Conservation (phyloP, 345 rosid species). For the Eucalyptus cloeziana region DNA sequence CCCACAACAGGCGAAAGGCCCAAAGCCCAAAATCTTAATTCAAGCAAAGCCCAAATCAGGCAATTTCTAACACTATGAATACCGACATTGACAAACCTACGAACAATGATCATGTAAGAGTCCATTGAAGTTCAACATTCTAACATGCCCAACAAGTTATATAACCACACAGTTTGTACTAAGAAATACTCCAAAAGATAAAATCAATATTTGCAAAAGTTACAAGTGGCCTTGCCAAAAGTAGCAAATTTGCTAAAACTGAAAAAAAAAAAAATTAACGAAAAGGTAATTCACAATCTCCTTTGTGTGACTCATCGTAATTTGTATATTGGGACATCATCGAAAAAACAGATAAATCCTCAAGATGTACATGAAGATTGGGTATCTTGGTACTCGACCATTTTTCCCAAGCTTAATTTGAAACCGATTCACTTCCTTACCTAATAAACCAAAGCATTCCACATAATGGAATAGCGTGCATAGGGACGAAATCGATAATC, state of each 20-base stretch:
- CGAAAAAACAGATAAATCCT: neutral
- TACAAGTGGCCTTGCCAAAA: neutral
- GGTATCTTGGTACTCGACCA: neutral
- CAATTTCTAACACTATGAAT: neutral
- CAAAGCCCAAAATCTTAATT: neutral
- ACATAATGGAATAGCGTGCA: neutral
- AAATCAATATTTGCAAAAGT: neutral
- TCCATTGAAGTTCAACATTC: neutral
- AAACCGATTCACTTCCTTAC: neutral
- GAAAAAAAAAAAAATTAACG: neutral
- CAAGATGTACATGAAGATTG: neutral
- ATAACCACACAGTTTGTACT: neutral
- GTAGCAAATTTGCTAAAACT: neutral
- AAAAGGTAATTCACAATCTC: neutral
- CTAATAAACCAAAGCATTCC: neutral
- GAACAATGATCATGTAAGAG: neutral
- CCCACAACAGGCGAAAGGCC: neutral
- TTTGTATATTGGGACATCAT: neutral
- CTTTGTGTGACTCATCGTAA: neutral
- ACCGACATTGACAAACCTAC: neutral
- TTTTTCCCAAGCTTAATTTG: neutral
- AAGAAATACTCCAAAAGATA: neutral
- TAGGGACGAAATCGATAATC: neutral
- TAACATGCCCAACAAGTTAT: neutral
- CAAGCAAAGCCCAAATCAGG: neutral